Conservation (phyloP, 164 flowering plant species). For the Litsea cubeba region DNA sequence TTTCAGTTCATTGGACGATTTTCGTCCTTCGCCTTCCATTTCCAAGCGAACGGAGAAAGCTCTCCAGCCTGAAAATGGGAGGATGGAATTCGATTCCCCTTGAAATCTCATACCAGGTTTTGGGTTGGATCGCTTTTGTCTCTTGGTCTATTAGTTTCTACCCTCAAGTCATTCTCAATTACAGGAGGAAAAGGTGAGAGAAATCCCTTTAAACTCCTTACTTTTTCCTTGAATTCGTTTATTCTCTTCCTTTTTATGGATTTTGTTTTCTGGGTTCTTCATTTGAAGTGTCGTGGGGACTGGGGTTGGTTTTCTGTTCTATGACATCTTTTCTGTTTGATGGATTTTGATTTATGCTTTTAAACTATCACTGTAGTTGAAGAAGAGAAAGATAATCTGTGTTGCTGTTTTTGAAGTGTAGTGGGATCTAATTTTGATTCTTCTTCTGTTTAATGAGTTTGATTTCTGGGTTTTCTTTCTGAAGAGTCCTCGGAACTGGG, state of each 20-base stretch:
- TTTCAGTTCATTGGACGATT: too few relatives aligned
- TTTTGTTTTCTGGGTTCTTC: not conserved
- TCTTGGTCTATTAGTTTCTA: conserved; percentile 91
- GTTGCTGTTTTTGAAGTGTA: not conserved
- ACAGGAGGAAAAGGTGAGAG: conserved; percentile 63
- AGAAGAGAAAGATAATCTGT: too few relatives aligned
- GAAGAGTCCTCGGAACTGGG: not conserved
- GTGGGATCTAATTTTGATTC: not conserved
- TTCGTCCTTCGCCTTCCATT: too few relatives aligned
- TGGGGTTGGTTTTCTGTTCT: not conserved
- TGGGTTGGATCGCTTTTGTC: conserved; percentile 83
- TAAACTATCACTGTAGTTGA: not conserved
- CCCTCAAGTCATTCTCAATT: conserved; percentile 83
- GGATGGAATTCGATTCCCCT: conserved; percentile 69
- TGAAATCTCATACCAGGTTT: conserved; percentile 49
- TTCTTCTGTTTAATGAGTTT: not conserved
- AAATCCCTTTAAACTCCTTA: not conserved
- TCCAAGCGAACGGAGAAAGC: too few relatives aligned
- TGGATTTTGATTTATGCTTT: not conserved
- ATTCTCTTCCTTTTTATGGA: not conserved
- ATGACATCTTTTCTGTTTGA: not conserved
- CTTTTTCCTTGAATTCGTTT: not conserved
- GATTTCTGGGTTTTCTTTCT: not conserved
- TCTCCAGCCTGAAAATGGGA: conserved; percentile 29
- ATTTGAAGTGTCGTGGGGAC: not conserved